Evolutionary conservation across 148 eudicot species (phyloP), one percentile per base, ranked within the genome.

Genomic region (Silene conica): DNA sequence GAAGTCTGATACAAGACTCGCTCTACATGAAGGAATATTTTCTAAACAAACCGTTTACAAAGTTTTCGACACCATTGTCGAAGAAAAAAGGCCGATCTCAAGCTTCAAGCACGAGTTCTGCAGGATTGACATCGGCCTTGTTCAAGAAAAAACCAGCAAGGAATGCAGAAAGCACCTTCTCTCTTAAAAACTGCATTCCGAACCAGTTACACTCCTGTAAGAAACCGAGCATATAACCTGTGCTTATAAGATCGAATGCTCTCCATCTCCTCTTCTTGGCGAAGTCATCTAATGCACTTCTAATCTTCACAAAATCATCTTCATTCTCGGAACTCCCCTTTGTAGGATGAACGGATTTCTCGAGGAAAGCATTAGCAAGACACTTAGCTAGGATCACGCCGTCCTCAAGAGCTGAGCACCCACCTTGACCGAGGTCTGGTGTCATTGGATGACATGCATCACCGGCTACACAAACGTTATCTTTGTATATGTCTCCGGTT

Each of bases 381-480:
- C 84, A 78, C 70, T 78, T 74, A 16, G 85, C 90, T 3, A 89
- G 62, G 72, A 82, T 59, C 21, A 89, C 72, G 0, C 87, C 85
- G 19, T 89, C 93, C 52, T 89, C 93, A 12, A 89, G 69, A 1
- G 93, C 85, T 0, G 85, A 66, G 8, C 93, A 83, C 21, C 78
- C 93, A 3, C 93, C 93, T 74, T 89, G 93, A 56, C 87, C 93
- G 3, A 89, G 31, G 67, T 87, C 90, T 0, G 93, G 93, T 69
- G 93, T 87, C 90, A 87, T 85, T 5, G 90, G 86, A 54, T 89
- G 93, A 52, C 74, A 75, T 1, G 93, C 93, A 38, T 89, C 93
- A 0, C 93, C 93, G 0, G 79, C 79, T 13, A 87, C 84, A 31
- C 89, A 82, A 0, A 83, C 85, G 71, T 89, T 89, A 79, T 83